phyloP scores from a whole-genome alignment of 1,284 basidiomycete genomes.

The Spongiforma sp. region DNA sequence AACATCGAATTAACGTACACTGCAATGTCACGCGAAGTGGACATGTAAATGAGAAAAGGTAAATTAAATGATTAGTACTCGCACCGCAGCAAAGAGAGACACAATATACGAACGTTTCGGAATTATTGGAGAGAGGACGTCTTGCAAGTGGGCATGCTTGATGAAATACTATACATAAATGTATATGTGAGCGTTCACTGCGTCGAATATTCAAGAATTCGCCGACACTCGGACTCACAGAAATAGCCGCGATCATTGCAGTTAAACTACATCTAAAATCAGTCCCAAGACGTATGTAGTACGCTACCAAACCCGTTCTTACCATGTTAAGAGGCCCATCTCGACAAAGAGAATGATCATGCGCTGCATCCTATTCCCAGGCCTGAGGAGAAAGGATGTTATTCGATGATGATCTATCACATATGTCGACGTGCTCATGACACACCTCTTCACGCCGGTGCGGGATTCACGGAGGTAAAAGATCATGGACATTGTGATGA shows the following conservation, averaged over 20 bases:
- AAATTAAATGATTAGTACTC: background rate
- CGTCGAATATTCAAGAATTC: background rate
- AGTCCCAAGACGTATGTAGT: background rate
- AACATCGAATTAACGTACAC: slow-evolving; percentile 7
- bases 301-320: background rate
- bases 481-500: slow-evolving; percentile 12
- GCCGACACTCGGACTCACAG: background rate
- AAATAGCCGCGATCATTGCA: background rate
- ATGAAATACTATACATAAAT: background rate
- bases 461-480: slow-evolving; percentile 12
- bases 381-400: background rate
- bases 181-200: background rate
- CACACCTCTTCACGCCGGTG: slow-evolving; percentile 1
- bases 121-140: background rate
- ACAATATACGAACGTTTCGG: slow-evolving; percentile 1
- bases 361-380: slow-evolving; percentile 4
- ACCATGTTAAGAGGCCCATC: slow-evolving; percentile 5
- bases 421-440: too few relatives aligned
- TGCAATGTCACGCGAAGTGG: background rate
- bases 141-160: background rate
- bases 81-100: too few relatives aligned
- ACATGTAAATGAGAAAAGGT: background rate
- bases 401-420: background rate
- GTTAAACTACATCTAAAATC: background rate
- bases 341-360: slow-evolving; percentile 7